Conservation (phyloP, 1,284 basidiomycete genomes). For the Pterulicium gracile region DNA sequence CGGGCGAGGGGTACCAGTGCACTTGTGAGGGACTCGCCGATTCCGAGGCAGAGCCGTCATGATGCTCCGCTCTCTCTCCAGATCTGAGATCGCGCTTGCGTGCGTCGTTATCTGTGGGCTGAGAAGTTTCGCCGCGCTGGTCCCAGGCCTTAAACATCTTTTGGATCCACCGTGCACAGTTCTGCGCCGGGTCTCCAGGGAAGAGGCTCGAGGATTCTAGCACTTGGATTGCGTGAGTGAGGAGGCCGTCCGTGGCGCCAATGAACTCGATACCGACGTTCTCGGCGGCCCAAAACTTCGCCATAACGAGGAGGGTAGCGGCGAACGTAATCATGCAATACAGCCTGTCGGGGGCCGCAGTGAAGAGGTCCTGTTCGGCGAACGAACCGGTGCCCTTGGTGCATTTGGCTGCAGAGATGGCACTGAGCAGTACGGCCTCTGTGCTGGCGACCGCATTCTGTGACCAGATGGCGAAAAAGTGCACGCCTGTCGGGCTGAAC, state of each 20-base stretch:
- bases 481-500: background rate
- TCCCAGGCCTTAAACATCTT: background rate
- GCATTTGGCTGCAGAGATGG: background rate
- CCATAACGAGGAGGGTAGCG: background rate
- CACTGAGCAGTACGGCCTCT: background rate
- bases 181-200: background rate
- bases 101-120: too few relatives aligned
- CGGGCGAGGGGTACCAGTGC: background rate
- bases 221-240: background rate
- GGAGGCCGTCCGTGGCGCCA: background rate
- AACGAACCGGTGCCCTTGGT: background rate
- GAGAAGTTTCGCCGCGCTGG: too few relatives aligned
- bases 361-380: background rate
- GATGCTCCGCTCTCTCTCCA: too few relatives aligned
- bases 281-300: background rate
- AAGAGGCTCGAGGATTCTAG: background rate
- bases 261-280: background rate
- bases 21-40: too few relatives aligned
- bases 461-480: background rate
- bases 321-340: background rate
- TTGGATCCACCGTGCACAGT: background rate
- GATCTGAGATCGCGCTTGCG: too few relatives aligned
- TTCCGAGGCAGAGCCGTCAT: too few relatives aligned
- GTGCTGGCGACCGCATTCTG: background rate
- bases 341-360: background rate